phyloP scores from a whole-genome alignment of 1,284 basidiomycete species.

The Ustilago cynodontis region DNA sequence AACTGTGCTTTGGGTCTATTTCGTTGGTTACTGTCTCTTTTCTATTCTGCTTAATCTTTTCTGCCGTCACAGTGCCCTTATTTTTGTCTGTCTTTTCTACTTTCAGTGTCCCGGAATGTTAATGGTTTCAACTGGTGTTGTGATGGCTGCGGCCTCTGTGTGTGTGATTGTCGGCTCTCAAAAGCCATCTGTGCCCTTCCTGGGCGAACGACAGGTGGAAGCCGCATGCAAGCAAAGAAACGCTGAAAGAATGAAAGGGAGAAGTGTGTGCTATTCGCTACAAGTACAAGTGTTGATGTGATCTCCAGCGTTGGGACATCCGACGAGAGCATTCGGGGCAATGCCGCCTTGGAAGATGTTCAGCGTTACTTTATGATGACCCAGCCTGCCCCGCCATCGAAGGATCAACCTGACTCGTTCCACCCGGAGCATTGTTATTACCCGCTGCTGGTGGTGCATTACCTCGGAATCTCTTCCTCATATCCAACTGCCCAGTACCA shows the following conservation, averaged over 20 bases:
- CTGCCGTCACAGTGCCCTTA: neutral
- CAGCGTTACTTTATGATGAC: neutral
- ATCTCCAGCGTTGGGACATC: neutral
- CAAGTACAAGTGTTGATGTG: slow-evolving; percentile 19
- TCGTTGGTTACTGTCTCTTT: neutral
- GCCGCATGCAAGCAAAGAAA: neutral
- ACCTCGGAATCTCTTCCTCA: slow-evolving; percentile 58
- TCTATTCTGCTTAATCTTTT: slow-evolving; percentile 10
- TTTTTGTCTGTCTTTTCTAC: neutral
- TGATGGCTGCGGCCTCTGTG: neutral
- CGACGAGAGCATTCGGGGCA: neutral
- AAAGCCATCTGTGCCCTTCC: too few relatives aligned
- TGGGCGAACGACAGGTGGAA: too few relatives aligned
- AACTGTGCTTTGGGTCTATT: neutral
- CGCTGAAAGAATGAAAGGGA: neutral
- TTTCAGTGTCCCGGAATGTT: slow-evolving; percentile 1
- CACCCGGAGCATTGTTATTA: slow-evolving; percentile 46
- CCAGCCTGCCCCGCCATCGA: neutral
- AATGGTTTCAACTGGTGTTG: neutral
- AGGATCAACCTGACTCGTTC: slow-evolving; percentile 41
- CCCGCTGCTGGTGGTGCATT: slow-evolving; percentile 50
- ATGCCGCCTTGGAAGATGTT: neutral
- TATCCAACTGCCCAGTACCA: slow-evolving; percentile 37
- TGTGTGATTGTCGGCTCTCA: too few relatives aligned
- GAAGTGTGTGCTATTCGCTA: slow-evolving; percentile 2